Base-by-base conservation (phyloP, 2,329 filamentous ascomycete genomes). In the Penicillium sp. region DNA sequence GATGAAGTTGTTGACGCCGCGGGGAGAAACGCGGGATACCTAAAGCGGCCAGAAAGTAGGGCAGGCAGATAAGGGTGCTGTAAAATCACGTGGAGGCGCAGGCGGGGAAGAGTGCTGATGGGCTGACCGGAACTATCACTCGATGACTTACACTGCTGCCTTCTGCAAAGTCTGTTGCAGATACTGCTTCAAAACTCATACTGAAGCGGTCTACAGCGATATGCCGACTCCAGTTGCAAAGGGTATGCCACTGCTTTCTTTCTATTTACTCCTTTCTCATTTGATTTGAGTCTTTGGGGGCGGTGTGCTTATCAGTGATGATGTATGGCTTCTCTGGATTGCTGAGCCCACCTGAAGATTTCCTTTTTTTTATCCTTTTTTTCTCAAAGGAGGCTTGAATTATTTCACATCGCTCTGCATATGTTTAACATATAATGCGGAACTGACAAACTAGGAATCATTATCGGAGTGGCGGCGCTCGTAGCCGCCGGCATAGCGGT, bases 401-500 rank as follows among this genome's bases (percentile, higher is more conserved):
- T 26, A 6, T 26, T 26, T 13, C 35, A 41, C 15, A 41, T 41
- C 11, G 13, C 35, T 13, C 15, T 41, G 35, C 35, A 30, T 47
- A 17, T 35, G 21, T 45, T 44, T 17, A 46, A 13, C 29, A 53
- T 50, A 31, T 50, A 15, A n/a, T 21, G 15, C 44, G 57, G 35
- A 30, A 46, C 70, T 70, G 53, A 71, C 60, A 59, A 62, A 44
- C 49, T 66, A 89, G 87, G 86, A 71, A 82, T 88, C 66, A 85
- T 90, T 65, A 84, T 89, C 67, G 85, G 85, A 52, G 82, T 87
- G 65, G 84, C 84, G 48, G 81, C 89, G 46, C 78, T 89, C 60
- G 83, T 88, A 56, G 87, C 87, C 63, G 86, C 87, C 19, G 84
- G 86, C 13, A 82, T 88, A 55, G 87, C 87, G 56, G 83, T 88